Base-by-base conservation (phyloP, 2,329 filamentous ascomycete species). In the Microcyclospora tardicrescens region DNA sequence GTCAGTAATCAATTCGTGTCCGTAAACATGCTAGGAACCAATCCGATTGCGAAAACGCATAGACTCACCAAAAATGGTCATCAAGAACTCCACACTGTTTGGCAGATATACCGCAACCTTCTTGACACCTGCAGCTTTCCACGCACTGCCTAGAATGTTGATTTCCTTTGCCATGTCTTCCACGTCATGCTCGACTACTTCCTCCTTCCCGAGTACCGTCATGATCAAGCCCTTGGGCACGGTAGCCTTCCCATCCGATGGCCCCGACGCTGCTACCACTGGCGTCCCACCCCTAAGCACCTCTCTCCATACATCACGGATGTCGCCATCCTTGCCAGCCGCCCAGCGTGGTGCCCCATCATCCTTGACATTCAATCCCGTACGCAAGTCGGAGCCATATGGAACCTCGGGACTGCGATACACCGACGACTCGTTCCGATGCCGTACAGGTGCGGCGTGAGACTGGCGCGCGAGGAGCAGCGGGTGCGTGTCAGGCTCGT, bases 281-380 rank as follows among this genome's bases (percentile, higher is more conserved):
- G 77, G 73, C 12, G 72, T 62, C 1, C 54, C 55, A 16, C 54
- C 53, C 29, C 41, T 46, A 35, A 48, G 40, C 8, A 73, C 66
- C 36, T 84, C 84, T 46, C 79, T 76, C 91, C 91, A 98, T 40
- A 98, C 70, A 61, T 98, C 89, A 39, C 89, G 75, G 47, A 98
- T 66, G 53, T 98, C 89, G 33, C 91, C 91, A 59, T 93, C 79
- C 40, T 82, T 78, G 35, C 89, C 89, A 40, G 72, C 68, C 9
- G 81, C 72, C 83, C 87, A 95, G 62, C 85, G 85, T 34, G 84
- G 81, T 34, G 81, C 76, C 33, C 79, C 81, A 0, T 79, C 65
- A 39, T 86, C 81, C 64, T 85, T 89, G 40, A 96, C 82, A 49
- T 84, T 84, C 31, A 93, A 68, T 4, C 86, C 84, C 29, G 72